Conservation (phyloP, 495 filamentous ascomycete genomes). For the Trichocladium antarcticum region DNA sequence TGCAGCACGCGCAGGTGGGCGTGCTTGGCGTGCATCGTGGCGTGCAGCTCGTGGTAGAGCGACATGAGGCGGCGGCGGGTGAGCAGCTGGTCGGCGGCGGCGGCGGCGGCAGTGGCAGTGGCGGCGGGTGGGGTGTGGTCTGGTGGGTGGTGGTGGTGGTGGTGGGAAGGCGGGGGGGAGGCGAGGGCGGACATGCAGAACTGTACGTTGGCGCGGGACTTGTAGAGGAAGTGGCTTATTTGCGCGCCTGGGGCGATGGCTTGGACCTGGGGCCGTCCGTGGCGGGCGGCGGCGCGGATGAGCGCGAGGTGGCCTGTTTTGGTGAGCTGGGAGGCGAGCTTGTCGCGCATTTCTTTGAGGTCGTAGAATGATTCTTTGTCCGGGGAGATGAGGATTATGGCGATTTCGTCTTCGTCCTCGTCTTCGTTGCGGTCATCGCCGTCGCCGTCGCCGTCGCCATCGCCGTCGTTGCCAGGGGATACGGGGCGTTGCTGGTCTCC, state of each 20-base stretch:
- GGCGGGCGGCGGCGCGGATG: conserved; percentile 59
- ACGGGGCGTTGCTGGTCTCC: not conserved
- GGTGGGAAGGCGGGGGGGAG: conserved; percentile 42
- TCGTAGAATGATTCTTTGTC: conserved; percentile 90
- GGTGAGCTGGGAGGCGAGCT: conserved; percentile 62
- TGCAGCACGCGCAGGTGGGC: conserved; percentile 76
- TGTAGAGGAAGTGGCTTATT: conserved; percentile 87
- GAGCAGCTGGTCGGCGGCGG: conserved; percentile 28
- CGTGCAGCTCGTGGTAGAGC: conserved; percentile 74
- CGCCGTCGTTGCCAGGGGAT: not conserved
- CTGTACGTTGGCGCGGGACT: conserved; percentile 84
- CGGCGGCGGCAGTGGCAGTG: not conserved
- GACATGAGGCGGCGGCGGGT: conserved; percentile 67
- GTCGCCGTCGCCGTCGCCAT: not conserved
- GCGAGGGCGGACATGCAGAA: conserved; percentile 81
- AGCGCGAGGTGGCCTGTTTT: conserved; percentile 63
- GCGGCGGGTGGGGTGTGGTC: not conserved
- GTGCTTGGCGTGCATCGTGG: conserved; percentile 70
- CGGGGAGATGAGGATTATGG: conserved; percentile 82
- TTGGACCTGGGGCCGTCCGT: conserved; percentile 53
- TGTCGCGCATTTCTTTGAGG: conserved; percentile 71
- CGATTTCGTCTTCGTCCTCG: conserved; percentile 57
- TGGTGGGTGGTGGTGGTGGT: not conserved
- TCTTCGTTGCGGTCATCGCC: conserved; percentile 21
- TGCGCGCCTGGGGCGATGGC: conserved; percentile 72